phyloP scores from a whole-genome alignment of 2,329 filamentous ascomycete genomes.

The Pyricularia grisea region DNA sequence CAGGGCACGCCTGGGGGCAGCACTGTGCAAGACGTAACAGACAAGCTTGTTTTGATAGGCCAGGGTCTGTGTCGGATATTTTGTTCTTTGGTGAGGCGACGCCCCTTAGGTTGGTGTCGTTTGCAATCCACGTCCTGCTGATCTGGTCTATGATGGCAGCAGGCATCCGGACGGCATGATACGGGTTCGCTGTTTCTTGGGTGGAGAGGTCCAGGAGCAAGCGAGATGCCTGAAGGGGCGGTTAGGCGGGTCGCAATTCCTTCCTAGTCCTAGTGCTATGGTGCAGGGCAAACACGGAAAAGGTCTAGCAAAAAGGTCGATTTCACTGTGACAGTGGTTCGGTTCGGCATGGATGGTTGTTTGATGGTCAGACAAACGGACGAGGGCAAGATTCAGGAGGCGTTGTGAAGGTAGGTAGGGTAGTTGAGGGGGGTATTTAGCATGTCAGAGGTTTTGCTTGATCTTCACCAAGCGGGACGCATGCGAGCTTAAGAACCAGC shows the following conservation, averaged over 20 bases:
- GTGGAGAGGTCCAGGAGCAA: not conserved
- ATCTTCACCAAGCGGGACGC: slow-evolving; percentile 27
- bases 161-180: slow-evolving; percentile 44
- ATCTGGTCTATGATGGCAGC: slow-evolving; percentile 42
- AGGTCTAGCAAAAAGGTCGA: slow-evolving; percentile 5
- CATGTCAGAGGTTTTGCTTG: slow-evolving; percentile 23
- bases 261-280: not conserved
- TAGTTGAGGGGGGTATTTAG: slow-evolving; percentile 20
- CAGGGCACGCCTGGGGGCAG: slow-evolving; percentile 19
- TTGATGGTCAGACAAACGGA: slow-evolving; percentile 20
- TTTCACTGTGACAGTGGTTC: not conserved
- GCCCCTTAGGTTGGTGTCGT: slow-evolving; percentile 21
- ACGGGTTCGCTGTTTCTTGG: slow-evolving; percentile 16
- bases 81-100: slow-evolving; percentile 24
- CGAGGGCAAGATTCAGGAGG: slow-evolving; percentile 17
- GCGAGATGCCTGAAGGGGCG: not conserved
- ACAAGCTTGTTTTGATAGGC: slow-evolving; percentile 21
- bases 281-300: not conserved
- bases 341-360: slow-evolving; percentile 14
- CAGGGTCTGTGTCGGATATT: slow-evolving; percentile 28
- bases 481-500: slow-evolving; percentile 32
- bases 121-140: slow-evolving; percentile 38
- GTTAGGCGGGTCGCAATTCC: not conserved
- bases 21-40: slow-evolving; percentile 26
- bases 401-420: slow-evolving; percentile 24